phyloP scores from a whole-genome alignment of 1,284 basidiomycete species.

The Chalciporus sp. region DNA sequence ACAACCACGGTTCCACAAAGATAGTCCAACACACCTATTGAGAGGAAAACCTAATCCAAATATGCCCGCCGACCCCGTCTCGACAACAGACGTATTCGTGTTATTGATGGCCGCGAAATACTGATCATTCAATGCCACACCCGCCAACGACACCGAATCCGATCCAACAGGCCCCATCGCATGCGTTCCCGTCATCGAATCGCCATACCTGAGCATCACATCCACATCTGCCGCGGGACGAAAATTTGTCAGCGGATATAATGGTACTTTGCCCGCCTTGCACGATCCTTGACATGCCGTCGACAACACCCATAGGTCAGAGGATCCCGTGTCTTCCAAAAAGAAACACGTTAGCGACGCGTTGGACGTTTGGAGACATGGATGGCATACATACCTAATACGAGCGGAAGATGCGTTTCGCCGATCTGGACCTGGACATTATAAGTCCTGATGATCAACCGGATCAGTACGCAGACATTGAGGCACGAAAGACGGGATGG shows the following conservation, averaged over 20 bases:
- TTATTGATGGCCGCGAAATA: slow-evolving; percentile 54
- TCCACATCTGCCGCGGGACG: slow-evolving; percentile 41
- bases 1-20: background rate
- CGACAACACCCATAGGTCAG: slow-evolving; percentile 60
- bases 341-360: slow-evolving; percentile 6
- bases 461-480: slow-evolving; percentile 3
- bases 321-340: slow-evolving; percentile 54
- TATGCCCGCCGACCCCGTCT: slow-evolving; percentile 50
- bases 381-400: slow-evolving; percentile 41
- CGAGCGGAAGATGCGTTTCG: slow-evolving; percentile 40
- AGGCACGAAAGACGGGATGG: background rate
- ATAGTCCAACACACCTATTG: slow-evolving; percentile 43
- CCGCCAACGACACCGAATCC: slow-evolving; percentile 48
- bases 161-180: slow-evolving; percentile 52
- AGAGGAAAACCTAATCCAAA: slow-evolving; percentile 61
- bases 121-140: slow-evolving; percentile 44
- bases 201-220: slow-evolving; percentile 52
- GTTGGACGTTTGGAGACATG: background rate
- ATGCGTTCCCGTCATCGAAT: slow-evolving; percentile 54
- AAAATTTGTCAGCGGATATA: slow-evolving; percentile 45
- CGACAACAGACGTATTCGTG: slow-evolving; percentile 52
- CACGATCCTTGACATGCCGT: slow-evolving; percentile 41
- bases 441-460: slow-evolving; percentile 42
- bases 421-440: slow-evolving; percentile 49
- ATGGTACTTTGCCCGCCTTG: slow-evolving; percentile 32